phyloP scores from a whole-genome alignment of 2,329 filamentous ascomycete genomes.

The Botrytis squamosa region DNA sequence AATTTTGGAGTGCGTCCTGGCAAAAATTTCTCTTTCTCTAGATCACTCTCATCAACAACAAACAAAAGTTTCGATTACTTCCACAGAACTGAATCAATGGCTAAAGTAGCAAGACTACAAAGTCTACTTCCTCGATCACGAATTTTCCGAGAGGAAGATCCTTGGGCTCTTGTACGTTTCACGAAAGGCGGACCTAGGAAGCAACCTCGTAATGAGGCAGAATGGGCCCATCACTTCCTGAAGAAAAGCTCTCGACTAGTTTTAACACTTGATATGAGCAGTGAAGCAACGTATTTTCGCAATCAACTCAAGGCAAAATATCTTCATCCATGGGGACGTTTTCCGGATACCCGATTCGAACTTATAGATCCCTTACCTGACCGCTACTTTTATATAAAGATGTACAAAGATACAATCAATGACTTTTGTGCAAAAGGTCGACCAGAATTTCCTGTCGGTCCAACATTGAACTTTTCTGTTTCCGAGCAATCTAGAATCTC shows the following conservation, averaged over 20 bases:
- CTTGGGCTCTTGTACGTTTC: not conserved
- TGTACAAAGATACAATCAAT: constrained; percentile 4
- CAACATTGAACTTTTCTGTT: not conserved
- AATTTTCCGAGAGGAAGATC: not conserved
- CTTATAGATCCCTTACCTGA: constrained; percentile 4
- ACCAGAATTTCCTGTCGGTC: not conserved
- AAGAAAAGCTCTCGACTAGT: not conserved
- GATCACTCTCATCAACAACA: not conserved
- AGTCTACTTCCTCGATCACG: not conserved
- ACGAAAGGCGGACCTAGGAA: not conserved
- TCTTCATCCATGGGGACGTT: not conserved
- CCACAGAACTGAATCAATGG: not conserved
- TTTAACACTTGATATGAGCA: not conserved
- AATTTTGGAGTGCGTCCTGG: not conserved
- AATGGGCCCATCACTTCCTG: not conserved
- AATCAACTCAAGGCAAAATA: not conserved
- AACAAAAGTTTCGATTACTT: not conserved
- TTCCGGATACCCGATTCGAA: not conserved
- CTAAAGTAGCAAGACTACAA: not conserved
- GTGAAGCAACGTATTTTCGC: not conserved
- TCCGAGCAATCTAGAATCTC: not conserved
- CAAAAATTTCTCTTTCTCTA: not conserved
- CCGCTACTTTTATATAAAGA: not conserved
- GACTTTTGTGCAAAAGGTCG: not conserved
- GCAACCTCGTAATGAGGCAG: not conserved